Evolutionary conservation across 2,329 filamentous ascomycete species (phyloP).

Genomic region (Aspergillus viridinutans): DNA sequence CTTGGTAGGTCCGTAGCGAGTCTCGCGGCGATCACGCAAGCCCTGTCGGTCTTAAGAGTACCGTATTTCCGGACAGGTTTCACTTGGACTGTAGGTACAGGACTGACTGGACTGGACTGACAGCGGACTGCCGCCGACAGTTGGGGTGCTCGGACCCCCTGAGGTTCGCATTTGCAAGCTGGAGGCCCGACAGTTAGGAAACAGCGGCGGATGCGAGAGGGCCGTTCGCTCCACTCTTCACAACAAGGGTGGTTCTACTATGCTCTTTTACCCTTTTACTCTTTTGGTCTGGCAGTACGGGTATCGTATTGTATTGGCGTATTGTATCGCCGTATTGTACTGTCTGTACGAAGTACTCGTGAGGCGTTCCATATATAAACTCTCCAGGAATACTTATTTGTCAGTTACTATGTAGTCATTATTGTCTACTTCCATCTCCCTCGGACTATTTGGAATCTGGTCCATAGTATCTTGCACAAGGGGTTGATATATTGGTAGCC

Average conservation of each 20-base stretch:
- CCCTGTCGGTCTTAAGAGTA: background rate
- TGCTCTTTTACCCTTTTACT: slow-evolving; percentile 9
- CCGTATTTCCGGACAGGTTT: background rate
- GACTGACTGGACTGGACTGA: background rate
- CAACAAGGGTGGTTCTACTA: slow-evolving; percentile 3
- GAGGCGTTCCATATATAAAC: background rate
- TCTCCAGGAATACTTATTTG: background rate
- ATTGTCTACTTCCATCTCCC: background rate
- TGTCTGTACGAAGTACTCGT: background rate
- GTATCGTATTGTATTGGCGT: background rate
- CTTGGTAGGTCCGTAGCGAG: background rate
- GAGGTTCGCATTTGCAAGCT: slow-evolving; percentile 18
- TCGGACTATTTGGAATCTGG: background rate
- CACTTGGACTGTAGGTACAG: background rate
- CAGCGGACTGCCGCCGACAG: background rate
- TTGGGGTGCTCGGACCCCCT: slow-evolving; percentile 17
- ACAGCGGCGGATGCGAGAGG: slow-evolving; percentile 29
- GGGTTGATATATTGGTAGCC: background rate
- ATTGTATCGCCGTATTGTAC: background rate
- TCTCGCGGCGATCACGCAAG: background rate
- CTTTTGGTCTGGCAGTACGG: background rate
- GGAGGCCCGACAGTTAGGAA: slow-evolving; percentile 35
- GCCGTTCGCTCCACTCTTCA: slow-evolving; percentile 30
- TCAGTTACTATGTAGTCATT: background rate
- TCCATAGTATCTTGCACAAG: background rate